Evolutionary conservation across 192 early-diverging fungal species (phyloP).

Genomic region (Coemansia interrupta): DNA sequence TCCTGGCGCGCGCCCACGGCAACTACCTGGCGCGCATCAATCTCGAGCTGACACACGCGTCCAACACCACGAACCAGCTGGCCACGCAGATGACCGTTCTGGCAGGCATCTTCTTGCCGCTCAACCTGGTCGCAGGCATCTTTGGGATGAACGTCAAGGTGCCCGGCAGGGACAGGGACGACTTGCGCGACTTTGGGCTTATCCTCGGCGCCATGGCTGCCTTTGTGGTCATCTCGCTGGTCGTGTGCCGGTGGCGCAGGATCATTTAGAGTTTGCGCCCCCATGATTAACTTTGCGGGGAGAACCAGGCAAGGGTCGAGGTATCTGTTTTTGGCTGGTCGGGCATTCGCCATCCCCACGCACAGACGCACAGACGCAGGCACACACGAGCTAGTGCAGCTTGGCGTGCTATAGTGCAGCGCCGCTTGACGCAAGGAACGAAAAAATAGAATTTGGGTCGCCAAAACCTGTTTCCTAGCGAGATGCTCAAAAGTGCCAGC

Average conservation of each 20-base stretch:
- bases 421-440: too few species aligned
- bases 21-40: constrained; percentile 87
- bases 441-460: too few species aligned
- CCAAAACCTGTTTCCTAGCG: constrained; percentile 3
- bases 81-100: constrained; percentile 50
- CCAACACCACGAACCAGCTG: constrained; percentile 46
- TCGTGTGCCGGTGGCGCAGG: constrained; percentile 40
- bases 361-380: too few species aligned
- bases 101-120: constrained; percentile 58
- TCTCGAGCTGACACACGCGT: constrained; percentile 72
- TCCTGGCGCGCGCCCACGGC: constrained; percentile 69
- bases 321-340: too few species aligned
- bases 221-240: constrained; percentile 34
- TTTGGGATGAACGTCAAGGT: constrained; percentile 73
- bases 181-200: constrained; percentile 39
- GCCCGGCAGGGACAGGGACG: constrained; percentile 58
- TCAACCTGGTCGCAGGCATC: constrained; percentile 65
- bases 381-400: too few species aligned
- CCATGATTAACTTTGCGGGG: not conserved
- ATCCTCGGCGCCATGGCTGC: constrained; percentile 32
- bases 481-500: not conserved
- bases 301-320: not conserved
- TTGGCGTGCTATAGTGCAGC: too few species aligned
- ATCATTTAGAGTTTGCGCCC: constrained; percentile 24
- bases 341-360: too few species aligned